These are phyloP conservation scores for Cladosporium sp. DNA, from an alignment of 2,329 filamentous ascomycete species.

Conservation along the genomic window DNA sequence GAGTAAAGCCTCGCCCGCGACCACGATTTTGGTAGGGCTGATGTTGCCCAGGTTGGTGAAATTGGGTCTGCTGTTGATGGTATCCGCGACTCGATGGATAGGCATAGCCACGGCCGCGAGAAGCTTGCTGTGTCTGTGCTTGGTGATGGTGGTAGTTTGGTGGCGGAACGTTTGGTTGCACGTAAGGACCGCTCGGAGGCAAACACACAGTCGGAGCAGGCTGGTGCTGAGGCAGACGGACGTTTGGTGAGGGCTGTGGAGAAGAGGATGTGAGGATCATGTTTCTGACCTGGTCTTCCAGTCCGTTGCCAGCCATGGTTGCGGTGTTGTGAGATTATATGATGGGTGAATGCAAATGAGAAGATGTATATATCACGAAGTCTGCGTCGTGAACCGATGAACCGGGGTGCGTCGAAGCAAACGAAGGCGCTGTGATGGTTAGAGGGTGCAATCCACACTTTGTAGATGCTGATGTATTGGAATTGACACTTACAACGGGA, in stretches of 20 bases:
- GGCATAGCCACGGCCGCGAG: slow-evolving; percentile 8
- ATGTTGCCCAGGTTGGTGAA: not conserved
- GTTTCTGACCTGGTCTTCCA: slow-evolving; percentile 19
- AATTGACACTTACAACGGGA: not conserved
- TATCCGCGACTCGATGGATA: not conserved
- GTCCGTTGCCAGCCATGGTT: slow-evolving; percentile 31
- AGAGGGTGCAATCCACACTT: not conserved
- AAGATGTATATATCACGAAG: not conserved
- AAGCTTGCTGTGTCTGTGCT: slow-evolving; percentile 14
- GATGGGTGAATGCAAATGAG: not conserved
- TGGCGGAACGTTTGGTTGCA: slow-evolving; percentile 17
- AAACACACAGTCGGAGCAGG: slow-evolving; percentile 20
- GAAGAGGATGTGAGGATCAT: slow-evolving; percentile 17
- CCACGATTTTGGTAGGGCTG: slow-evolving; percentile 16
- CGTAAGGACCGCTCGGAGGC: not conserved
- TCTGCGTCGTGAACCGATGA: not conserved
- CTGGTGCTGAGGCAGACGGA: slow-evolving; percentile 14
- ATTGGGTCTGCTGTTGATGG: not conserved
- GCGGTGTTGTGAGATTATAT: not conserved
- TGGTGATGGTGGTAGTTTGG: slow-evolving; percentile 22
- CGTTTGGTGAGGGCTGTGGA: slow-evolving; percentile 7
- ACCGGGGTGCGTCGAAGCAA: not conserved
- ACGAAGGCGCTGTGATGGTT: not conserved
- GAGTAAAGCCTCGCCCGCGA: slow-evolving; percentile 11
- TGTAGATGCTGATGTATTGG: not conserved